A percentile compares a stretch with the other conserved stretches of the same genome.
Conservation (phyloP, 352 stramenopile genomes). For the Phytophthora idaei region DNA sequence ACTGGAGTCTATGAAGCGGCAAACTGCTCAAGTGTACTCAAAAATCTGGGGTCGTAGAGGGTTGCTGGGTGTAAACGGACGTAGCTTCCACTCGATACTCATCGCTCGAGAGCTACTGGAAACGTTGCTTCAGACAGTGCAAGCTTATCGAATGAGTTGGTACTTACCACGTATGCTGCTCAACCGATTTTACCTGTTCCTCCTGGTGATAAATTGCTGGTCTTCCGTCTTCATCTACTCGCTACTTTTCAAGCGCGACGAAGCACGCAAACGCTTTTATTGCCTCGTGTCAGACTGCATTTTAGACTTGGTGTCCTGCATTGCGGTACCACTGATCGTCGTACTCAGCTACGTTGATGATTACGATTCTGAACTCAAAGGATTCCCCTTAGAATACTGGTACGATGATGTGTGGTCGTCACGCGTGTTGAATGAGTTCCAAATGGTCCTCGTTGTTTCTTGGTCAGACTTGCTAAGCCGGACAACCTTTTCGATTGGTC, state of each 20-base stretch:
- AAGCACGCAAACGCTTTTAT: constrained; percentile 28
- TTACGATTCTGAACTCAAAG: constrained; percentile 15
- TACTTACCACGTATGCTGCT: constrained; percentile 25
- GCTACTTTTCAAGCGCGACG: constrained; percentile 8
- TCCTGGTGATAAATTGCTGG: constrained; percentile 37
- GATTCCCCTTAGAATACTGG: constrained; percentile 34
- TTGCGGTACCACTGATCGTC: constrained; percentile 30
- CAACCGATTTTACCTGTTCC: constrained; percentile 28
- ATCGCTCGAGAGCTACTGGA: constrained; percentile 29
- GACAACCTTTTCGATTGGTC: constrained; percentile 25
- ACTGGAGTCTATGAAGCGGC: constrained; percentile 1
- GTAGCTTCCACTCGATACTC: constrained; percentile 25
- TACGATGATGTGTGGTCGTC: constrained; percentile 38
- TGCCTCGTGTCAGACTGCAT: constrained; percentile 33
- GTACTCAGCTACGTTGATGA: constrained; percentile 23
- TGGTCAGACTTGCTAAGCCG: constrained; percentile 31
- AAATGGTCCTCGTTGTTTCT: constrained; percentile 34
- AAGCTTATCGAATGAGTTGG: constrained; percentile 44
- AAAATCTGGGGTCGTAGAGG: constrained; percentile 17
- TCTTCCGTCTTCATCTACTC: constrained; percentile 14
- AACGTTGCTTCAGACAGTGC: constrained; percentile 33
- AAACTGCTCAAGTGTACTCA: constrained; percentile 8
- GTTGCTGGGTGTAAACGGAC: constrained; percentile 28
- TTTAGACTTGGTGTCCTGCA: constrained; percentile 36
- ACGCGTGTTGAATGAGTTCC: constrained; percentile 28